Evolutionary conservation across 345 rosid genomes (phyloP), one percentile per base, ranked within the genome.

Genomic region (Angophora floribunda): DNA sequence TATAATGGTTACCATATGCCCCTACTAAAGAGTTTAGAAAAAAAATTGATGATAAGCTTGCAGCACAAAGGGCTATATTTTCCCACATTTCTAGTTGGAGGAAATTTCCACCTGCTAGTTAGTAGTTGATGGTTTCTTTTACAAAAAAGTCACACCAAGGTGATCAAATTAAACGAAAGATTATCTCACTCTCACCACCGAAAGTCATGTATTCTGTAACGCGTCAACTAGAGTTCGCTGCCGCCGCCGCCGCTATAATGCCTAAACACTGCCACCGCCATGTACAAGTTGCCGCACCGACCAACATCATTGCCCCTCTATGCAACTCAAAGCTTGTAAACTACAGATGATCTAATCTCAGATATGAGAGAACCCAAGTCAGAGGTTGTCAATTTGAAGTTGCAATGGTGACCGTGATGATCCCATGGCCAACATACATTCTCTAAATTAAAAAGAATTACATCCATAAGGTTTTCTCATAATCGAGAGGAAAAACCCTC

Each of bases 331-430:
- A 65, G 3, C 9, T 30, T 30, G 78, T 30, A 4, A 65, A 15
- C 21, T 30, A 30, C 36, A 15, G 17, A 65, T 2, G 6, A 15
- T 30, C 3, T 61, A 61, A 61, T 28, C 36, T 61, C n/a, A 61
- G 30, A 61, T 61, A 61, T 3, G 9, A 28, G 67, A 61, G 21
- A 65, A 30, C 78, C 78, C 14, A 65, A 65, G 41, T 65, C 2
- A 1, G 21, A 30, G 78, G 30, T 1, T 11, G 28, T 4, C 61
- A 1, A 55, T 55, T 26, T 0, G 28, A 55, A 26, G 61, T 55
- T 28, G 24, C 61, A 55, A 0, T 22, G 12, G 28, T 28, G 0
- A 55, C 28, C 28, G 24, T 9, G 0, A 28, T 0, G 61, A 65
- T 65, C 78, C 30, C 44, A 55, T 55, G 61, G 61, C 61, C 61